Evolutionary conservation across 2,329 filamentous ascomycete species (phyloP), one percentile per base, ranked within the genome.

Genomic region (Acarospora socialis): DNA sequence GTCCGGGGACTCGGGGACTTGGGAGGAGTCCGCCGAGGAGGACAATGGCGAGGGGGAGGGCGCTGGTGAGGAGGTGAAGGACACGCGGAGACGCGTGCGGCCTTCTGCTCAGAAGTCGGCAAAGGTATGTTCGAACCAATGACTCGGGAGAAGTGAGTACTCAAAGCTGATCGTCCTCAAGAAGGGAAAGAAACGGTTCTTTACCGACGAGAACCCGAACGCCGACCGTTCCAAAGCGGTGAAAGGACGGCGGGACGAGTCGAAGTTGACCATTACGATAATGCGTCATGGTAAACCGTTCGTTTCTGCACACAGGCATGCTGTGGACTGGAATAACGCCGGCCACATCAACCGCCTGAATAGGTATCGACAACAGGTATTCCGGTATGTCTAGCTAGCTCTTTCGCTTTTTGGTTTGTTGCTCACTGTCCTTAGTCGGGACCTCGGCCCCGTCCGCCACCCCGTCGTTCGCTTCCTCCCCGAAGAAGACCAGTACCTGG

Each of bases 291-390:
- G 23, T 5, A 10, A 6, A 13, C 23, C 4, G 12, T 4, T 6
- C 7, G 16, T 5, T 8, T 25, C 12, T 10, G 16, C 4, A 2
- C 16, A 25, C 23, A 1, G 2, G 8, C 23, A 10, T 10, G 7
- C 12, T 12, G 23, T 42, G 15, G 37, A 43, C 31, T 43, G 34
- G 34, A 32, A 32, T 6, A 30, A 42, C 21, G 14, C 35, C 10
- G n/a, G 31, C 3, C 32, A 43, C 16, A 15, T 44, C 10, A n/a
- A 30, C 4, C n/a, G 12, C 15, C 19, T 44, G 23, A 42, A 37
- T 30, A 30, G 25, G n/a, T 44, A 30, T 32, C 36, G 36, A 6
- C 32, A 37, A 4, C 40, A 43, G 25, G 30, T 23, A 7, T 16
- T 21, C 19, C 14, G 9, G 23, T 25, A 25, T 7, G 23, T 25